Evolutionary conservation across 495 filamentous ascomycete species (phyloP).

Genomic region (Neurospora sp.): DNA sequence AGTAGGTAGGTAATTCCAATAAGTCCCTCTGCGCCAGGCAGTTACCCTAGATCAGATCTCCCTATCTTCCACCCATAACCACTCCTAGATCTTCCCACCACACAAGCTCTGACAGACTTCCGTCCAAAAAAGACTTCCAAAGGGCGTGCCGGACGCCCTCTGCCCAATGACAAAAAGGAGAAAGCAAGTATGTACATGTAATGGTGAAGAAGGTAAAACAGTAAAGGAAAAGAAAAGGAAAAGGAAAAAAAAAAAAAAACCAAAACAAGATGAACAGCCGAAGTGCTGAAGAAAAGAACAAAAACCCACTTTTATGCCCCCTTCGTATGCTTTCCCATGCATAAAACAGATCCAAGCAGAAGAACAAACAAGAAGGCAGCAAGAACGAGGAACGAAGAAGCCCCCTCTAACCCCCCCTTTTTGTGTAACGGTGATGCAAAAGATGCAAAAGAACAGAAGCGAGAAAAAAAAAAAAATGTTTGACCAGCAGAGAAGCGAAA

Average conservation of each 20-base stretch:
- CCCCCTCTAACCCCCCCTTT: not conserved
- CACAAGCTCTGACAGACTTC: not conserved
- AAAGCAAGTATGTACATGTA: not conserved
- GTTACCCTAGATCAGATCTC: not conserved
- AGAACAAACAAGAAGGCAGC: not conserved
- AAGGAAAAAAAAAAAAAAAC: not conserved
- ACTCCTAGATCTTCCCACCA: not conserved
- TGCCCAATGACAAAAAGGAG: not conserved
- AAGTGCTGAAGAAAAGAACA: not conserved
- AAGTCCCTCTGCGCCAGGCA: not conserved
- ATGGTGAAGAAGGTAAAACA: too few relatives aligned
- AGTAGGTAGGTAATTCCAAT: not conserved
- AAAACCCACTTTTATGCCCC: not conserved
- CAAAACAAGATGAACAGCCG: not conserved
- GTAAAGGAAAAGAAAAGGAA: not conserved
- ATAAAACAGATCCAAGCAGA: not conserved
- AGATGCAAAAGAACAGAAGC: constrained; percentile 2
- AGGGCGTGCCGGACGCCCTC: not conserved
- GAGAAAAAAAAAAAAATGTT: not conserved
- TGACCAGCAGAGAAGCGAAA: not conserved
- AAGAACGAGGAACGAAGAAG: not conserved
- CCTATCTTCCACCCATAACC: not conserved
- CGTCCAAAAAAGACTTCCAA: not conserved
- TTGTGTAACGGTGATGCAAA: not conserved
- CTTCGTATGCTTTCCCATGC: not conserved